Conservation (phyloP, 441 rosid species). For the Eugenia klotzschiana region DNA sequence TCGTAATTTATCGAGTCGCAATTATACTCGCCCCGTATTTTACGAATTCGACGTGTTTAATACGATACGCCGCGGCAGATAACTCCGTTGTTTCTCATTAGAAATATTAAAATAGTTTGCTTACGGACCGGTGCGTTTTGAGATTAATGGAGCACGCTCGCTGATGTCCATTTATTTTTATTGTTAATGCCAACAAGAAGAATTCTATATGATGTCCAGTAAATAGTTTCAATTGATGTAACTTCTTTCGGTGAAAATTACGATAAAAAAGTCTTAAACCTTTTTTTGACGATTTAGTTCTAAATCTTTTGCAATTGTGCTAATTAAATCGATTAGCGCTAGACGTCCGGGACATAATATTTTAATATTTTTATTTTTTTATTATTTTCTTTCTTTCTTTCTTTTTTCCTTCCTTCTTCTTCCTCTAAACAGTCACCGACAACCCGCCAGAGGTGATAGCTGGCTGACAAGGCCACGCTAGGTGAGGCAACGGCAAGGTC, state of each 20-base stretch:
- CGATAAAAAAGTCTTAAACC: too few relatives aligned
- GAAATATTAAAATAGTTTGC: fast-evolving
- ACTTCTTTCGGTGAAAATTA: background rate
- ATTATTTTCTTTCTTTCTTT: too few relatives aligned
- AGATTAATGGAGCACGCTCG: background rate
- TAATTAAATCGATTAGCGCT: too few relatives aligned
- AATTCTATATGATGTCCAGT: background rate
- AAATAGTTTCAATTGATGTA: background rate
- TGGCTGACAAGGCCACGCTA: too few relatives aligned
- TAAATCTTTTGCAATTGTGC: too few relatives aligned
- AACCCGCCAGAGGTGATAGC: too few relatives aligned
- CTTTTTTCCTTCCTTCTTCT: too few relatives aligned
- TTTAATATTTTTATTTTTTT: too few relatives aligned
- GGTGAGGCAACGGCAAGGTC: too few relatives aligned
- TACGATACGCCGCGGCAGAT: fast-evolving
- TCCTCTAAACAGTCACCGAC: too few relatives aligned
- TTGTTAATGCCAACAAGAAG: background rate
- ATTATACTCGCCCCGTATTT: background rate
- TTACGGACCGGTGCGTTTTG: background rate
- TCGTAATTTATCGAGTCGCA: background rate
- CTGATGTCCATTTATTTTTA: background rate
- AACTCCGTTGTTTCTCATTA: fast-evolving
- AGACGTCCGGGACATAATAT: too few relatives aligned
- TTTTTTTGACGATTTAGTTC: too few relatives aligned
- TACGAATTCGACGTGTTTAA: fast-evolving